These are phyloP conservation scores for bread wheat (Triticum aestivum) DNA, from an alignment of 176 grass and related monocot genomes.

Conservation along the genomic window DNA sequence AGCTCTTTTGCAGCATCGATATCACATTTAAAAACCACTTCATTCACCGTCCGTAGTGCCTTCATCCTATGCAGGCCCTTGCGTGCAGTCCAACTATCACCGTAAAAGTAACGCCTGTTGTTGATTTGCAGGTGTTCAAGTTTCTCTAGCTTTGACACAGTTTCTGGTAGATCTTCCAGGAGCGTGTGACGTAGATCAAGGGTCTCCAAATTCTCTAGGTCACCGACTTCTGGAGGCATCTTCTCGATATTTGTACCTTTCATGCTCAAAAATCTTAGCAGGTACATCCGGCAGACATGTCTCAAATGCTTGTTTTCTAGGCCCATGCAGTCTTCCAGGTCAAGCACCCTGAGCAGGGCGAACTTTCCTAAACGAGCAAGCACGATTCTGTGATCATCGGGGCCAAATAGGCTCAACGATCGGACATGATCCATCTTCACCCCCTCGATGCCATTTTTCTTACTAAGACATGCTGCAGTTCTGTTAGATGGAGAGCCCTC, in stretches of 20 bases:
- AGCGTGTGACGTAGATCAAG: background rate
- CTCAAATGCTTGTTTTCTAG: background rate
- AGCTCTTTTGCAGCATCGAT: too few species aligned
- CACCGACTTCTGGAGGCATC: background rate
- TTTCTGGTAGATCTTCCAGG: background rate
- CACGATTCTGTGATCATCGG: background rate
- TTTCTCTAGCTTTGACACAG: background rate
- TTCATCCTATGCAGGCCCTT: too few species aligned
- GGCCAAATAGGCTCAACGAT: background rate
- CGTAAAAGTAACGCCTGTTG: too few species aligned
- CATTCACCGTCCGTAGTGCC: too few species aligned
- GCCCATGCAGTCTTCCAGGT: background rate
- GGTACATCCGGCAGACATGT: background rate
- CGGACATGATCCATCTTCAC: background rate
- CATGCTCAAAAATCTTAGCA: background rate
- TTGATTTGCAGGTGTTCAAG: background rate
- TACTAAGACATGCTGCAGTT: too few species aligned
- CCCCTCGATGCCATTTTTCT: too few species aligned
- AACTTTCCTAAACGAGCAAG: background rate
- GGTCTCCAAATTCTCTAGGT: background rate
- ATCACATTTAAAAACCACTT: too few species aligned
- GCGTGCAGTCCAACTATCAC: too few species aligned
- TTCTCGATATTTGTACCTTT: background rate
- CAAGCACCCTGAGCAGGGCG: background rate
- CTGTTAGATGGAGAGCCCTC: too few species aligned